Evolutionary conservation across 2,329 filamentous ascomycete species (phyloP), one percentile per base, ranked within the genome.

Genomic region (Xylariales sp.): DNA sequence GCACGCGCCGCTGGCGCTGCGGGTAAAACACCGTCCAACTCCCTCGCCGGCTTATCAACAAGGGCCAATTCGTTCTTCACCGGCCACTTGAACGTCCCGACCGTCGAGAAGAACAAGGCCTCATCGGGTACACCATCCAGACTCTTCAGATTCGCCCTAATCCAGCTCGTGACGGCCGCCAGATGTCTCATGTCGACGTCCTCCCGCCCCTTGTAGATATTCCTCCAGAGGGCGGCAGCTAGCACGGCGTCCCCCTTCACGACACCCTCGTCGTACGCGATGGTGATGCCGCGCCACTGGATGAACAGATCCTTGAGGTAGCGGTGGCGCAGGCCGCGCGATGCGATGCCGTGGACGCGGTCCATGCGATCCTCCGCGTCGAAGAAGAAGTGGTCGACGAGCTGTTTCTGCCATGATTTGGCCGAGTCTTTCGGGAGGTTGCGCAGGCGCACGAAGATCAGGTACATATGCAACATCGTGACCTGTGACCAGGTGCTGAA

Each of bases 401-500:
- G 75, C 67, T 95, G 87, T 57, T 89, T 86, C 63, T 94, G 88
- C 82, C 89, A 95, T 43, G 80, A 76, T 46, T 79, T 75, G 51
- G 86, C 82, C 51, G 78, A 73, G 16, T 83, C 76, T 40, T 73
- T 69, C 16, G 87, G 82, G 53, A 96, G 79, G 62, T 82, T 83
- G 50, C 93, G 86, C 53, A 96, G 71, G 43, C 90, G 85, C 34
- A 87, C 85, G 42, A 87, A 86, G 45, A 97, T 66, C 44, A 96
- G 77, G 71, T 95, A 97, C 76, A 98, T 86, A 71, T 98, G 91
- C 44, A 98, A 76, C 74, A 95, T 95, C 25, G 90, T 93, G 32
- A 97, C 84, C 65, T 97, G 90, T 15, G 89, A 87, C 93, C 93
- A 98, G 43, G 87, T 91, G 59, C 84, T 90, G 65, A 98, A 98